Evolutionary conservation across 345 rosid species (phyloP), one percentile per base, ranked within the genome.

Genomic region (Lenwebbia sp.): DNA sequence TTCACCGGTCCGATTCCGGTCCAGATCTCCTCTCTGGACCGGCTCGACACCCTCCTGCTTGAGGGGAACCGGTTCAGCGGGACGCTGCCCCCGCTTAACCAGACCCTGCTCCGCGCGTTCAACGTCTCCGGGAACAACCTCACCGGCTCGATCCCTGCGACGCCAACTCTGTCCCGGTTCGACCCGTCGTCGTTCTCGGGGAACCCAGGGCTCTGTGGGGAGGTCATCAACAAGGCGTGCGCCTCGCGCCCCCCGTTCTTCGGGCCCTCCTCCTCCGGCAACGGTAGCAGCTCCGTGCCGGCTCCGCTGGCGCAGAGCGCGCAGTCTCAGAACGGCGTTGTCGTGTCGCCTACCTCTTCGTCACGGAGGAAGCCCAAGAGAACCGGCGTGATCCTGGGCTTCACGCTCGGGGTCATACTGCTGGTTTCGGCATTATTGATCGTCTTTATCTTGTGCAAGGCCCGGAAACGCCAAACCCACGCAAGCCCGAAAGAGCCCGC

Each of bases 141-240:
- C 54, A 92, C 94, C 50, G 99, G 99, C 1, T 44, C 89, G 1
- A 89, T 97, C 62, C 99, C 99, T 1, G 82, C 83, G 4, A 97
- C 99, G 14, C 89, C 93, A 13, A 92, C 98, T 25, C 90, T 96
- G 4, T 89, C 94, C 14, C 90, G 93, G 88, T 95, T 97, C 84
- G 93, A 60, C 10, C 51, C 93, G 82, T 86, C 97, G 62, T 86
- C 99, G 86, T 96, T 95, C 83, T 86, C 74, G 15, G 84, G 85
- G 40, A 96, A 97, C 88, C 95, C 95, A n/a, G 88, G 90, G 49
- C 93, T 97, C 44, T 97, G 99, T 88, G 99, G 99, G 0, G 95
- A 93, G 96, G 88, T 94, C 13, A 90, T 95, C 12, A 93, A 94
- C 82, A 89, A 86, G 87, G 92, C 92, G 6, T 97, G 99, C 88